phyloP scores from a whole-genome alignment of 2,329 filamentous ascomycete genomes.

The Colletotrichum magnum region DNA sequence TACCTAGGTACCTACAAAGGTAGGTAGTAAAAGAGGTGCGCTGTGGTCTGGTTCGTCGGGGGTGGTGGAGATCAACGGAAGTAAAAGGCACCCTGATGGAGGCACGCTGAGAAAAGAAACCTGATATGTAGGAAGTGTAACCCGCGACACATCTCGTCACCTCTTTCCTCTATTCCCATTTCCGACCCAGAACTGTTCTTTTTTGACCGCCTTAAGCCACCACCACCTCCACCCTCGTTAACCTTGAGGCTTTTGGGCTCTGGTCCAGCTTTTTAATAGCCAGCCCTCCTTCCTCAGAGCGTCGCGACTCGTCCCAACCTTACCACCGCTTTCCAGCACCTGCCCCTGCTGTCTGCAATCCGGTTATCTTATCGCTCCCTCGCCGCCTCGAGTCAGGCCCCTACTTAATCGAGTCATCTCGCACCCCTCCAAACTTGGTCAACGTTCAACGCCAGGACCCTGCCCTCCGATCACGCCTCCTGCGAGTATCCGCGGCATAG shows the following conservation, averaged over 20 bases:
- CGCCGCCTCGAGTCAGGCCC: slow-evolving; percentile 32
- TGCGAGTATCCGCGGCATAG: slow-evolving; percentile 10
- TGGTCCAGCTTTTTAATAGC: too few relatives aligned
- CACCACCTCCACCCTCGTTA: background rate
- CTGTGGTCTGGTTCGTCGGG: background rate
- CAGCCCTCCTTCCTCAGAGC: background rate
- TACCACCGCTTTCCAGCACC: background rate
- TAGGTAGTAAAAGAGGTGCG: background rate
- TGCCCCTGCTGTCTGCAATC: background rate
- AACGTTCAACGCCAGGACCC: slow-evolving; percentile 6
- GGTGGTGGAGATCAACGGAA: slow-evolving; percentile 18
- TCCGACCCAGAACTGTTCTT: background rate
- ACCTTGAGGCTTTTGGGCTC: too few relatives aligned
- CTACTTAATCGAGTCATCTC: slow-evolving; percentile 34
- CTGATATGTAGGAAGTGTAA: slow-evolving; percentile 22
- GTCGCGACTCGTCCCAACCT: background rate
- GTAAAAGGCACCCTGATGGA: background rate
- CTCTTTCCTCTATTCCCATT: slow-evolving; percentile 21
- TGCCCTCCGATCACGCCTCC: slow-evolving; percentile 24
- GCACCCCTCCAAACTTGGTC: slow-evolving; percentile 28
- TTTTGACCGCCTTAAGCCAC: background rate
- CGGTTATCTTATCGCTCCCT: slow-evolving; percentile 34
- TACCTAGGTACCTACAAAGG: background rate
- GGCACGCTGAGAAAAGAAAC: slow-evolving; percentile 8
- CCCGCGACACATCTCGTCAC: slow-evolving; percentile 25